phyloP scores from a whole-genome alignment of 257 asterid genomes.

The Nicotiana noctiflora region DNA sequence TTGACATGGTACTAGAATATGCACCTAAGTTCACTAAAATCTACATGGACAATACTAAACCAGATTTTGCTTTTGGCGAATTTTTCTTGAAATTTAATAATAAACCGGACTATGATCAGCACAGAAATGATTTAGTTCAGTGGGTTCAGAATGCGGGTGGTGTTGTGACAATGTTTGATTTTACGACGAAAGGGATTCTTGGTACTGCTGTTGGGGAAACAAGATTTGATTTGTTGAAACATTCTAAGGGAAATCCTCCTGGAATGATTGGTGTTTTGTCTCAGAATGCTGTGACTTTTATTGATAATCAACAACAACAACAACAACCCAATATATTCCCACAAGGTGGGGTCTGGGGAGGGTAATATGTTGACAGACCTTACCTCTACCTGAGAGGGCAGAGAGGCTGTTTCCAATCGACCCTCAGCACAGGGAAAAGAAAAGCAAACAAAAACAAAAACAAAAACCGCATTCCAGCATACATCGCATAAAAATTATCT shows the following conservation, averaged over 20 bases:
- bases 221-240: constrained; percentile 66
- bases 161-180: constrained; percentile 59
- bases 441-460: too few species aligned
- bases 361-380: too few species aligned
- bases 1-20: constrained; percentile 62
- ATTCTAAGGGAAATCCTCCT: constrained; percentile 46
- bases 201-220: constrained; percentile 57
- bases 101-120: constrained; percentile 44
- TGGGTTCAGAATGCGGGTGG: constrained; percentile 54
- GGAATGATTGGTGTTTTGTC: constrained; percentile 73
- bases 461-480: too few species aligned
- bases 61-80: constrained; percentile 79
- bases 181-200: constrained; percentile 68
- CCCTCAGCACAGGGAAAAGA: too few species aligned
- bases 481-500: too few species aligned
- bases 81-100: constrained; percentile 32
- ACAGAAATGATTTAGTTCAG: constrained; percentile 39
- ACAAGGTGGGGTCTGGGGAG: too few species aligned
- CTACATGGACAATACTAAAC: constrained; percentile 48
- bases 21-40: constrained; percentile 37
- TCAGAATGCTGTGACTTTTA: constrained; percentile 58
- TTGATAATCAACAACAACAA: constrained; percentile 87
- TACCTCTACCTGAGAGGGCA: too few species aligned
- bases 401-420: too few species aligned
- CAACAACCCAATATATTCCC: too few species aligned